phyloP scores from a whole-genome alignment of 208 protist species.

The Acanthamoeba polyphaga region DNA sequence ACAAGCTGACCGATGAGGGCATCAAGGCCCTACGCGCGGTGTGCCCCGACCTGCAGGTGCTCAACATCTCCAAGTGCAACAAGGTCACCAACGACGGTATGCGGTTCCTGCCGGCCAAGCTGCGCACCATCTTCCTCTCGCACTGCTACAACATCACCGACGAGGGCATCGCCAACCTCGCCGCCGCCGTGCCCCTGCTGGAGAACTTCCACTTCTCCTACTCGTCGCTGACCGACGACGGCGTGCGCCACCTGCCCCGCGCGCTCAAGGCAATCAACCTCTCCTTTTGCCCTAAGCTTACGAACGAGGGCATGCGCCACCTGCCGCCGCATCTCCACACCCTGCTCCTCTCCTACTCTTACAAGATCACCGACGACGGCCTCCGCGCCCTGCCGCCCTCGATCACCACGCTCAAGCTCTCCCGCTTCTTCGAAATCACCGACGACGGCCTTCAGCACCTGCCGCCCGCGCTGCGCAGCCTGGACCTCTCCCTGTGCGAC shows the following conservation, averaged over 20 bases:
- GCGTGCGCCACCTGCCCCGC: not conserved
- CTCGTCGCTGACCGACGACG: slow-evolving; percentile 11
- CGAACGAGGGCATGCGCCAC: slow-evolving; percentile 22
- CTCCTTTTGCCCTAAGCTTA: slow-evolving; percentile 24
- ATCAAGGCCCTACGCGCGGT: not conserved
- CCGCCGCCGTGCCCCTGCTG: not conserved
- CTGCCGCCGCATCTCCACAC: slow-evolving; percentile 36
- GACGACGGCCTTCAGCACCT: not conserved
- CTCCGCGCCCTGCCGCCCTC: slow-evolving; percentile 6
- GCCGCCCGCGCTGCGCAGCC: not conserved
- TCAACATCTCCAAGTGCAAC: slow-evolving; percentile 55
- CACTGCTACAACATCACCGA: slow-evolving; percentile 58
- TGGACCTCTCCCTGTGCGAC: slow-evolving; percentile 46
- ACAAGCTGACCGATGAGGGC: slow-evolving; percentile 40
- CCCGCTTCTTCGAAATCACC: slow-evolving; percentile 43
- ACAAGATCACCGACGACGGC: slow-evolving; percentile 44
- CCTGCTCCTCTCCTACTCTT: slow-evolving; percentile 23
- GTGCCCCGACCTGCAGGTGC: slow-evolving; percentile 12
- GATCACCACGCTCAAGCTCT: slow-evolving; percentile 23
- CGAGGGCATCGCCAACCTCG: slow-evolving; percentile 6
- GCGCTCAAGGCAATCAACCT: slow-evolving; percentile 19
- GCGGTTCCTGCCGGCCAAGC: not conserved
- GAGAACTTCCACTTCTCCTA: slow-evolving; percentile 43
- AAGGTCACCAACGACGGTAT: slow-evolving; percentile 47
- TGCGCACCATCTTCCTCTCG: slow-evolving; percentile 27